Evolutionary conservation across 805 yeast genomes (phyloP).

Genomic region (Candida nemodendra): DNA sequence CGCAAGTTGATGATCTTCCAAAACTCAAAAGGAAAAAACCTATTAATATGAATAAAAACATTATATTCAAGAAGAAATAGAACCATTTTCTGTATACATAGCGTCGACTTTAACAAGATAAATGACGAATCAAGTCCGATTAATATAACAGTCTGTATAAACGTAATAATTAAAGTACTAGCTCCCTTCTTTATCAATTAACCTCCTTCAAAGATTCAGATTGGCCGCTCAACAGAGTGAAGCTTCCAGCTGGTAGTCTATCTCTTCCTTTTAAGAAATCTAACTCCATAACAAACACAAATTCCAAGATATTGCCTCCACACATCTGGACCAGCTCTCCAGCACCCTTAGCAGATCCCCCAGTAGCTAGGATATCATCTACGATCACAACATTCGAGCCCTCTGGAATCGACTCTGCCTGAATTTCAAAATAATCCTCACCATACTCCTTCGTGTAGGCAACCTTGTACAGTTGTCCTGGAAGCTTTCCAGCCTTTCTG

Average conservation of each 20-base stretch:
- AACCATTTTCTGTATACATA: constrained; percentile 4
- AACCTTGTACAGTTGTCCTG: constrained; percentile 76
- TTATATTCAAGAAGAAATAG: constrained; percentile 29
- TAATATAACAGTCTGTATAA: too few relatives aligned
- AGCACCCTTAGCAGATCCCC: constrained; percentile 95
- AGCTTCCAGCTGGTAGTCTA: constrained; percentile 80
- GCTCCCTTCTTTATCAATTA: not conserved
- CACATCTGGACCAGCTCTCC: constrained; percentile 73
- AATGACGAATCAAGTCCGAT: too few relatives aligned
- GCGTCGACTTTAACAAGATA: not conserved
- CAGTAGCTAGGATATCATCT: constrained; percentile 97
- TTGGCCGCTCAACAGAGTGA: constrained; percentile 85
- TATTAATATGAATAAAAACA: constrained; percentile 27
- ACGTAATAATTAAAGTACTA: too few relatives aligned
- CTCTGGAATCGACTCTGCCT: constrained; percentile 71
- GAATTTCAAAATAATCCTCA: constrained; percentile 84
- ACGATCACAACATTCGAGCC: constrained; percentile 84
- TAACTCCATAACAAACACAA: constrained; percentile 87
- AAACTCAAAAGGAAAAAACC: constrained; percentile 28
- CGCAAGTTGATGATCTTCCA: constrained; percentile 28
- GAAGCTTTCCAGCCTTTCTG: constrained; percentile 93
- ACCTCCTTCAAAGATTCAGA: constrained; percentile 43
- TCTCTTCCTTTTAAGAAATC: constrained; percentile 94
- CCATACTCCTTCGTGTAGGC: constrained; percentile 91
- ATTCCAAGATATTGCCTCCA: constrained; percentile 75